Base-by-base conservation (phyloP, 2,329 filamentous ascomycete species). In the Ophiobolus disseminans region DNA sequence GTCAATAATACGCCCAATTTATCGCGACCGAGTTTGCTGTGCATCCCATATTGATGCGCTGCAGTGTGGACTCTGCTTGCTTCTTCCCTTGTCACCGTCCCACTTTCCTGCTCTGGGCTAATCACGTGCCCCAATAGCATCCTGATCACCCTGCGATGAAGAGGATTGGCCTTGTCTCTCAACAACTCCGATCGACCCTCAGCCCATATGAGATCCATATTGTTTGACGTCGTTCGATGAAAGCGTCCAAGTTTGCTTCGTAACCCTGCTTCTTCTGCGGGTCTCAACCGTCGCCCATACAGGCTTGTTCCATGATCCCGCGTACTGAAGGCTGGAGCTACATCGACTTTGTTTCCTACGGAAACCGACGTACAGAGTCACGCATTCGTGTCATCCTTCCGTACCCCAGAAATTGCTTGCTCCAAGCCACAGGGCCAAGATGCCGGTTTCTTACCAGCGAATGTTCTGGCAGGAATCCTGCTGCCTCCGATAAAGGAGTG, bases 261-360 rank as follows among this genome's bases (percentile, higher is more conserved):
- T 13, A 28, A 40, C 34, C 43, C 42, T 49, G 45, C 16, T 26
- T 34, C 17, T 26, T 25, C 28, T 43, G 37, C 22, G 25, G 43
- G 36, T 42, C 28, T 43, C 21, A 26, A 50, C 49, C 30, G 38
- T 55, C 41, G 23, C 41, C 17, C 17, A 28, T 38, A 36, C 32
- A 42, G 16, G 32, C 32, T 36, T 20, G 32, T 36, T 31, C 13
- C 28, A 31, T 5, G 28, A n/a, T n/a, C n/a, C n/a, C n/a, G n/a
- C n/a, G n/a, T n/a, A n/a, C n/a, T n/a, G n/a, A n/a, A n/a, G n/a
- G n/a, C n/a, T n/a, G n/a, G n/a, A n/a, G n/a, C n/a, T n/a, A n/a
- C n/a, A n/a, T n/a, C n/a, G n/a, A n/a, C 8, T 42, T 53, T 49
- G 44, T 50, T 50, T 49, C 47, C 48, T 50, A 42, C 44, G 46